These are phyloP conservation scores for Pseudocercospora fijiensis DNA, from an alignment of 2,329 filamentous ascomycete genomes.

Conservation along the genomic window DNA sequence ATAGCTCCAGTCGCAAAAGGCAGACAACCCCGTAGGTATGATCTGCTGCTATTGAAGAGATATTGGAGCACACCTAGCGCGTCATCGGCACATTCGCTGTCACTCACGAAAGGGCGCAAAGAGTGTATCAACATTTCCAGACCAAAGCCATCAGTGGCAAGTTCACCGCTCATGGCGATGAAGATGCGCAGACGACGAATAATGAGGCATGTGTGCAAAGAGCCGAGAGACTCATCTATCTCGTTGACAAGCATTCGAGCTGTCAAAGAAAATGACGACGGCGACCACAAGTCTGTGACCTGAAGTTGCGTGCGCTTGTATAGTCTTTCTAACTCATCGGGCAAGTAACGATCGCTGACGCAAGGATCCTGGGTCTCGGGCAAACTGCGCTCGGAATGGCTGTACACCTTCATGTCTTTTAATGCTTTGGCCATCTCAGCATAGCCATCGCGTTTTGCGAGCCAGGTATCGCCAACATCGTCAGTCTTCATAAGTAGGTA, in stretches of 20 bases:
- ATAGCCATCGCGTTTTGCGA: slow-evolving; percentile 46
- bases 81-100: slow-evolving; percentile 87
- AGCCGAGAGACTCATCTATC: slow-evolving; percentile 78
- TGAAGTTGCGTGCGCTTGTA: slow-evolving; percentile 67
- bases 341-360: slow-evolving; percentile 75
- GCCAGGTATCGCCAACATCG: slow-evolving; percentile 65
- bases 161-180: slow-evolving; percentile 71
- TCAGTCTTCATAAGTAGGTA: slow-evolving; percentile 71
- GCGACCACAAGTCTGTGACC: slow-evolving; percentile 38
- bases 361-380: slow-evolving; percentile 82
- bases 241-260: slow-evolving; percentile 76
- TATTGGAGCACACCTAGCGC: slow-evolving; percentile 84
- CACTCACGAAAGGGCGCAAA: slow-evolving; percentile 72
- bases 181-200: slow-evolving; percentile 82
- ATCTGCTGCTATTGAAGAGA: slow-evolving; percentile 66
- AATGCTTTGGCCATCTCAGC: slow-evolving; percentile 63
- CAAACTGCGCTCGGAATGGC: slow-evolving; percentile 64
- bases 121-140: slow-evolving; percentile 87
- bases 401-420: slow-evolving; percentile 66
- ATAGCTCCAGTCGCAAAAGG: slow-evolving; percentile 80
- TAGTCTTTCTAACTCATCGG: slow-evolving; percentile 73
- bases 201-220: slow-evolving; percentile 81
- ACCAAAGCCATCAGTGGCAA: slow-evolving; percentile 75
- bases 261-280: slow-evolving; percentile 34
- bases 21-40: slow-evolving; percentile 62